These are phyloP conservation scores for Thelephora terrestris DNA, from an alignment of 1,284 basidiomycete species.

Conservation along the genomic window DNA sequence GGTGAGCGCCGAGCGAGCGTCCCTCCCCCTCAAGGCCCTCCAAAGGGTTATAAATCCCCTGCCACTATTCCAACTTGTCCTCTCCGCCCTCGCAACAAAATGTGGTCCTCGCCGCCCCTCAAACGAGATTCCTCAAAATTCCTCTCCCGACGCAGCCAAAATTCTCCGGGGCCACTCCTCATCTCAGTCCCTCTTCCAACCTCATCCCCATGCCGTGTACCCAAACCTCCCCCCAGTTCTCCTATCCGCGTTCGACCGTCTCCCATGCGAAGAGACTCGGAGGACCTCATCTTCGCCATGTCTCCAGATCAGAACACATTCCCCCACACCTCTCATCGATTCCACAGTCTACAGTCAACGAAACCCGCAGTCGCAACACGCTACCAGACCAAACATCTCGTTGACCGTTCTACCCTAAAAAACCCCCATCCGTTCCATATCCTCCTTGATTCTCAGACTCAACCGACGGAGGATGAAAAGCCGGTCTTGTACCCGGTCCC, in stretches of 20 bases:
- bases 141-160: not conserved
- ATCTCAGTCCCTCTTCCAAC: not conserved
- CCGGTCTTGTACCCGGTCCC: not conserved
- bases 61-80: not conserved
- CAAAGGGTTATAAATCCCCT: too few relatives aligned
- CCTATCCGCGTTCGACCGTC: not conserved
- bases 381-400: not conserved
- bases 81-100: not conserved
- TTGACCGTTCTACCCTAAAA: not conserved
- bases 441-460: not conserved
- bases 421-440: not conserved
- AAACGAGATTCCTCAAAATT: not conserved
- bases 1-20: too few relatives aligned
- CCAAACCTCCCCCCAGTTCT: not conserved
- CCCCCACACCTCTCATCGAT: not conserved
- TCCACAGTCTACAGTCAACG: not conserved
- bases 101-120: not conserved
- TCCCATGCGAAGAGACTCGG: not conserved
- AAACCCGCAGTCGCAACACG: not conserved
- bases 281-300: slow-evolving; percentile 1
- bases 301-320: not conserved
- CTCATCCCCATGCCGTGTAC: not conserved
- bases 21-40: too few relatives aligned
- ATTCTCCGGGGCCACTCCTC: not conserved
- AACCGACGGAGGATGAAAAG: not conserved